These are phyloP conservation scores for Trichosporon sp. DNA, from an alignment of 1,284 basidiomycete species.

Conservation along the genomic window DNA sequence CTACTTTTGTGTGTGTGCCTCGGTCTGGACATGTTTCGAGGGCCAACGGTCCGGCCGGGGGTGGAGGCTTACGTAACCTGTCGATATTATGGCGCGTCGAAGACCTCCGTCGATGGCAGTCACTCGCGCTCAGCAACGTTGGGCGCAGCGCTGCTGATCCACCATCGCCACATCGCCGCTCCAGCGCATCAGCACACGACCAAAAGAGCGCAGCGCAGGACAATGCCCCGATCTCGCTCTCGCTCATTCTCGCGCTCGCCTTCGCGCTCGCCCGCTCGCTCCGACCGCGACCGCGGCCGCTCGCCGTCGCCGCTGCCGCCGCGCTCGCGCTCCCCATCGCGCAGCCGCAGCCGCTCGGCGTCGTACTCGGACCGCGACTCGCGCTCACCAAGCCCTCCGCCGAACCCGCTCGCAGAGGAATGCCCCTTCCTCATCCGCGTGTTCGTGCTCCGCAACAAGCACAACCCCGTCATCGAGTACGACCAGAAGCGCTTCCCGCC, in stretches of 20 bases:
- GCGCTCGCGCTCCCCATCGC: constrained; percentile 8
- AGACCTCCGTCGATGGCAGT: background rate
- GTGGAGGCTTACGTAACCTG: constrained; percentile 1
- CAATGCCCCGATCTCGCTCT: constrained; percentile 14
- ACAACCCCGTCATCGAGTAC: constrained; percentile 40
- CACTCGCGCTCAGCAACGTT: too few relatives aligned
- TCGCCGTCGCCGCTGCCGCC: background rate
- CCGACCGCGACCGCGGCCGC: background rate
- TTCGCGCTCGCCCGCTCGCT: constrained; percentile 3
- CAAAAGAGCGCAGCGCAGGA: background rate
- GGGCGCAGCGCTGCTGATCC: background rate
- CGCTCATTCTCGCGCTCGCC: constrained; percentile 11
- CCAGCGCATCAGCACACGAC: background rate
- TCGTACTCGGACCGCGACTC: background rate
- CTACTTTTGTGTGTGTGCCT: background rate
- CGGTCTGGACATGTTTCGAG: background rate
- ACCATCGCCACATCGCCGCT: background rate
- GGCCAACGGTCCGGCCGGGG: background rate
- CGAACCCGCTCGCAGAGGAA: constrained; percentile 9
- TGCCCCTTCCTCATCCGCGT: constrained; percentile 43
- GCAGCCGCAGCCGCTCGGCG: constrained; percentile 1
- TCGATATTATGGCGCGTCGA: background rate
- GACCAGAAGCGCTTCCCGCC: constrained; percentile 39
- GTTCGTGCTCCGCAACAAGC: constrained; percentile 41
- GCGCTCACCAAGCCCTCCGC: background rate